Base-by-base conservation (phyloP, 805 yeast genomes). In the Pichia exigua region DNA sequence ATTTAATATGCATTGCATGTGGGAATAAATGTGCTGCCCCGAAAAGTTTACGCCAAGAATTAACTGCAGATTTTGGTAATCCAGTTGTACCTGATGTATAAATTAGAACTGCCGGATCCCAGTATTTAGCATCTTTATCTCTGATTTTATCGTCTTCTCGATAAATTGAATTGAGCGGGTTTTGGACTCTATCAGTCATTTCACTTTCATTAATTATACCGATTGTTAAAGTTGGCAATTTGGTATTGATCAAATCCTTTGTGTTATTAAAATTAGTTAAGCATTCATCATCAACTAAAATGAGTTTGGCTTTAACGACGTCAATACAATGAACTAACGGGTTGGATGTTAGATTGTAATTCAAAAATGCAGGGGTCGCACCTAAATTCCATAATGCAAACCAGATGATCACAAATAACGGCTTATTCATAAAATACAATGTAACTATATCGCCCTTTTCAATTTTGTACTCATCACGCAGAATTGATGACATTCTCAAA, bases 61-160 rank as follows among this genome's bases (percentile, higher is more conserved):
- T 83, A 51, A 87, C 85, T 2, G 96, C 97, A 6, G 97, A 86
- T 67, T 91, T 91, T 17, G 98, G 97, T 55, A 91, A 70, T 0
- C 97, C 97, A 0, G 97, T 88, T 8, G 97, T 92, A 41, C 98
- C 98, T 0, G 96, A 87, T 0, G 98, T 91, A 66, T 84, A 91
- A 48, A 91, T 87, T 57, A 87, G 75, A 57, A 83, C 77, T 21
- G 86, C 83, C 4, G 92, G 77, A 50, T 80, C 77, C 57, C 73
- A 78, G 63, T 83, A 85, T 13, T 73, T 66, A 48, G 81, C 81
- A 10, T 68, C 67, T 10, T 79, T 77, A 57, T 86, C 78, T 67
- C 96, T 78, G 11, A 78, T 67, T 10, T 67, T 58, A 58, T 82
- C 82, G 0, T 73, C 68, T 51, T 83, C 80, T 62, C 91, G 68